Base-by-base conservation (phyloP, 495 filamentous ascomycete species). In the Trichoderma parareesei region DNA sequence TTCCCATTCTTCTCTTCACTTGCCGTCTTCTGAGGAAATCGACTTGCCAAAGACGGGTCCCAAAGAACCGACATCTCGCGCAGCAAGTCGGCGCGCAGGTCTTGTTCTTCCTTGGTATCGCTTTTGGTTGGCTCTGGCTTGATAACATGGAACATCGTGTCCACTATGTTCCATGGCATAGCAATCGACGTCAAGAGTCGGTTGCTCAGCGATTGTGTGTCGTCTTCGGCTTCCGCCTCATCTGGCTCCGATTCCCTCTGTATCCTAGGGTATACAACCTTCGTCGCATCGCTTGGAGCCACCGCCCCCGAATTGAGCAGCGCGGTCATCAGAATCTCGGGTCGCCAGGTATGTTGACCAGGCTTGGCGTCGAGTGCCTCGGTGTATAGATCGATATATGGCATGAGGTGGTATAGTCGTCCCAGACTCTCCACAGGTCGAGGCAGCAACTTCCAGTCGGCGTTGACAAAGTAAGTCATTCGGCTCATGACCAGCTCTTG, bases 401-500 rank as follows among this genome's bases (percentile, higher is more conserved):
- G 74, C 44, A 69, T 69, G 37, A 79, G 68, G 67, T 75, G 69
- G 69, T 79, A 80, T 60, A 73, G 75, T 37, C 71, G 71, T 0
- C 78, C 77, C 3, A 80, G 60, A 38, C 64, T 71, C 53, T 80
- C 76, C 38, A 75, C 67, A 27, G 74, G 72, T 37, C 79, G 69
- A 18, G 64, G 67, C 48, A 79, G 65, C 27, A 67, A 66, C 49
- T 69, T 14, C 78, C 78, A 80, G 2, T 68, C 49, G 2, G 71
- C 72, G 60, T 81, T 81, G 40, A 76, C 73, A 66, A 76, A 80
- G 68, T 73, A 80, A 1, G 77, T 76, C 35, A 74, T 72, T 69
- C 76, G 78, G 68, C 79, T 81, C 71, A 79, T 71, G 37, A 80
- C 76, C 44, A 82, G 72, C 63, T 82, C 78, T 62, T 82, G 79